A percentile compares a stretch with the other conserved stretches of the same genome.
Conservation (phyloP, 352 stramenopile species). For the Pythium phragmiticola region DNA sequence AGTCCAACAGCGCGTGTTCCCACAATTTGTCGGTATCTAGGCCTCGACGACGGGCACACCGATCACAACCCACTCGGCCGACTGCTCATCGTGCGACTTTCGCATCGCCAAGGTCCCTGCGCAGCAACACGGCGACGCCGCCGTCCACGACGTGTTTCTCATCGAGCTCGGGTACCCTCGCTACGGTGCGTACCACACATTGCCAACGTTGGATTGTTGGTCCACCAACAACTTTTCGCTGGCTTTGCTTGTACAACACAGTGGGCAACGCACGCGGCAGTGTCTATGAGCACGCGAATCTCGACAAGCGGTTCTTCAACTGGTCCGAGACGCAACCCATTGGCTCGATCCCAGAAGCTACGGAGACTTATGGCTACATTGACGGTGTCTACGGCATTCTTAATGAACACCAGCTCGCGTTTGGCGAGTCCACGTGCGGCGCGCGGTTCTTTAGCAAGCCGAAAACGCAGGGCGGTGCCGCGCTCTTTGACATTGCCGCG, state of each 20-base stretch:
- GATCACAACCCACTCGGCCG: conserved; percentile 59
- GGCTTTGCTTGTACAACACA: no score
- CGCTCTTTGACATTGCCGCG: conserved; percentile 83
- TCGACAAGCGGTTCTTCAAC: no score
- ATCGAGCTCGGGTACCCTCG: no score
- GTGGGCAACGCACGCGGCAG: no score
- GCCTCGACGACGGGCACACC: conserved; percentile 56
- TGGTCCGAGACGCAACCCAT: conserved; percentile 38
- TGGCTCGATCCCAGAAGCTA: conserved; percentile 59
- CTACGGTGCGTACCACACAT: no score
- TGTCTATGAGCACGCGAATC: no score
- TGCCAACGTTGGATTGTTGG: no score
- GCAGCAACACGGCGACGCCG: no score
- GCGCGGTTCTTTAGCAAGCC: conserved; percentile 59
- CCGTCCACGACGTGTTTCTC: no score
- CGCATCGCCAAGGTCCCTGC: no score
- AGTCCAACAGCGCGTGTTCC: background rate
- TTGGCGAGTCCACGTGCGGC: conserved; percentile 78
- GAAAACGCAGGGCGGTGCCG: conserved; percentile 59
- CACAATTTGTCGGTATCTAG: conserved; percentile 18
- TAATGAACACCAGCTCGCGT: conserved; percentile 75
- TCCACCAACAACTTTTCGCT: no score
- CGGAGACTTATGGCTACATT: conserved; percentile 70
- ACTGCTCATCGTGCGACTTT: no score
- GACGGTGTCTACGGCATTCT: conserved; percentile 77